Base-by-base conservation (phyloP, 768 basidiomycete genomes). In the Termitomyces sp. region DNA sequence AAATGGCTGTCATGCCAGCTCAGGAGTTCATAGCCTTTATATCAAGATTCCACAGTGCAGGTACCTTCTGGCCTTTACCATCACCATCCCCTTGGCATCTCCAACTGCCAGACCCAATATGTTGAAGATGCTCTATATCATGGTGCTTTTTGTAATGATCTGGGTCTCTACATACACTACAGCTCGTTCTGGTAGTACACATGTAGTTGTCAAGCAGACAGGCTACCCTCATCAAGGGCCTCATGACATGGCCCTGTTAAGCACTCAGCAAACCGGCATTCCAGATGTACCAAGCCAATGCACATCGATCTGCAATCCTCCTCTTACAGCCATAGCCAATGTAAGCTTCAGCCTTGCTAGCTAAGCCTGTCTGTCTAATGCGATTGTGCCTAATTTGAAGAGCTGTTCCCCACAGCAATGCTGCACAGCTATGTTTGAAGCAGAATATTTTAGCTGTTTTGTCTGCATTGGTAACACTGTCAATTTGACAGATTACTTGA, bases 341-440 rank as follows among this genome's bases (percentile, higher is more conserved):
- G n/a, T n/a, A n/a, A n/a, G n/a, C n/a, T n/a, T n/a, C n/a, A n/a
- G n/a, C n/a, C n/a, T n/a, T n/a, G n/a, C n/a, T n/a, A n/a, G n/a
- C n/a, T n/a, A n/a, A n/a, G n/a, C n/a, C n/a, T n/a, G n/a, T n/a
- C n/a, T n/a, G n/a, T n/a, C n/a, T n/a, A n/a, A n/a, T n/a, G n/a
- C n/a, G n/a, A n/a, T n/a, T n/a, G n/a, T n/a, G n/a, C n/a, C n/a
- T n/a, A n/a, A n/a, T n/a, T n/a, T n/a, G n/a, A n/a, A n/a, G n/a
- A n/a, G n/a, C n/a, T n/a, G n/a, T n/a, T n/a, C n/a, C n/a, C n/a
- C n/a, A n/a, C n/a, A n/a, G n/a, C n/a, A n/a, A n/a, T n/a, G n/a
- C n/a, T n/a, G n/a, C n/a, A n/a, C n/a, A n/a, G n/a, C n/a, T n/a
- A 64, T 61, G 6, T 84, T 81, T 59, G 74, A 78, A 60, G 70